Evolutionary conservation across 306 rosid genomes (phyloP).

Genomic region (Cajanus cajan): DNA sequence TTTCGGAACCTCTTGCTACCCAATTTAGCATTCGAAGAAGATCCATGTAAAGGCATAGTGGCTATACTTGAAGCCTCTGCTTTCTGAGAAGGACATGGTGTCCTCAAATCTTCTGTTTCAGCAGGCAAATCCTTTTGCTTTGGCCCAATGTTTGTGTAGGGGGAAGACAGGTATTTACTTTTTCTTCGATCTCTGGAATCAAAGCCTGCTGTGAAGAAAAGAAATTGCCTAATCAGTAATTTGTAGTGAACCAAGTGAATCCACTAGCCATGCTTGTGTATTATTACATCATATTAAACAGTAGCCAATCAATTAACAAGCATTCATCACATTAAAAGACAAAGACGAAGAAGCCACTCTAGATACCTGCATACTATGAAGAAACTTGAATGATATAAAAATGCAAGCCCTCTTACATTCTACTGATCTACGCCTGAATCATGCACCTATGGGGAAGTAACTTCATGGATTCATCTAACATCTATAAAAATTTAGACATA

Average conservation of each 20-base stretch:
- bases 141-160: conserved; percentile 55
- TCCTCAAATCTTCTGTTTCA: conserved; percentile 37
- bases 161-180: conserved; percentile 84
- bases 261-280: neutral
- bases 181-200: conserved; percentile 71
- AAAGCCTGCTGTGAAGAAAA: conserved; percentile 30
- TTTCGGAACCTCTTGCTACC: conserved; percentile 60
- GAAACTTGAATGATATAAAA: neutral
- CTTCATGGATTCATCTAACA: conserved; percentile 2
- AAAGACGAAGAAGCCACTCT: neutral
- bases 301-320: conserved; percentile 8
- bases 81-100: conserved; percentile 29
- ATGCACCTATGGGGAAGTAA: neutral
- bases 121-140: conserved; percentile 36
- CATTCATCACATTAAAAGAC: neutral
- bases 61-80: conserved; percentile 21
- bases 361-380: conserved; percentile 6
- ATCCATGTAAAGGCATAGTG: conserved; percentile 1
- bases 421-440: neutral
- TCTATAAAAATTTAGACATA: neutral
- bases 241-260: neutral
- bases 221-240: conserved; percentile 9
- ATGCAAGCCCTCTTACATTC: neutral
- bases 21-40: conserved; percentile 38
- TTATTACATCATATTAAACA: neutral